phyloP scores from a whole-genome alignment of 2,329 filamentous ascomycete species.

The Phialocephala subalpina region DNA sequence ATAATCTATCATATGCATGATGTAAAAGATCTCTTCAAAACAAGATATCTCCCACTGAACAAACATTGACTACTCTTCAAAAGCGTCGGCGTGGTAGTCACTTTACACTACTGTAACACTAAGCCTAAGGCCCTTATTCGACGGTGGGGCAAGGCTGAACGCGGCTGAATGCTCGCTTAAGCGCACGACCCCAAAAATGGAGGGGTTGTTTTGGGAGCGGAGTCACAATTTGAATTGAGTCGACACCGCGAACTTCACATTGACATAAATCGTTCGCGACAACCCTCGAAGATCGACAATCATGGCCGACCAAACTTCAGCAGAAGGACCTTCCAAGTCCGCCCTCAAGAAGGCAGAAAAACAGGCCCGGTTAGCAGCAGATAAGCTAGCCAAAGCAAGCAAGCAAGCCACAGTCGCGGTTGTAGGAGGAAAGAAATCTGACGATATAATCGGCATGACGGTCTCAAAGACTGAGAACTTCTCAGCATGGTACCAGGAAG shows the following conservation, averaged over 20 bases:
- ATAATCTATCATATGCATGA: too few species aligned
- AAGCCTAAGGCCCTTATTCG: not conserved
- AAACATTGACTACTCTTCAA: not conserved
- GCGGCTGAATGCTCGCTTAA: slow-evolving; percentile 25
- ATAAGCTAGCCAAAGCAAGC: slow-evolving; percentile 68
- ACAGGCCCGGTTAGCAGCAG: slow-evolving; percentile 65
- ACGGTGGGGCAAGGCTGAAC: slow-evolving; percentile 11
- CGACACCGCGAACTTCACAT: slow-evolving; percentile 3
- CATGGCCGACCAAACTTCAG: slow-evolving; percentile 37
- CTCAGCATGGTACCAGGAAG: slow-evolving; percentile 95
- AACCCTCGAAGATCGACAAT: slow-evolving; percentile 7
- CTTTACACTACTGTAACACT: not conserved
- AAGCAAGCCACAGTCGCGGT: slow-evolving; percentile 62
- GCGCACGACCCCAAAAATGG: not conserved
- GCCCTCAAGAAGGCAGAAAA: slow-evolving; percentile 73
- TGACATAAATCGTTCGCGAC: not conserved
- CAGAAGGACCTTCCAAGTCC: slow-evolving; percentile 62
- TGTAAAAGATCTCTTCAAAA: too few species aligned
- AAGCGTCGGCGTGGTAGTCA: not conserved
- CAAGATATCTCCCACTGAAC: too few species aligned
- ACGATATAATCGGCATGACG: slow-evolving; percentile 87
- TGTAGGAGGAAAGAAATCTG: slow-evolving; percentile 65
- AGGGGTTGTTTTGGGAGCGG: not conserved
- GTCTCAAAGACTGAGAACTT: slow-evolving; percentile 87
- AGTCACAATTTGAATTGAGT: slow-evolving; percentile 24